A percentile compares a stretch with the other conserved stretches of the same genome.
Evolutionary conservation across 495 filamentous ascomycete genomes (phyloP).

Genomic region (Parachaetomium inaequale): DNA sequence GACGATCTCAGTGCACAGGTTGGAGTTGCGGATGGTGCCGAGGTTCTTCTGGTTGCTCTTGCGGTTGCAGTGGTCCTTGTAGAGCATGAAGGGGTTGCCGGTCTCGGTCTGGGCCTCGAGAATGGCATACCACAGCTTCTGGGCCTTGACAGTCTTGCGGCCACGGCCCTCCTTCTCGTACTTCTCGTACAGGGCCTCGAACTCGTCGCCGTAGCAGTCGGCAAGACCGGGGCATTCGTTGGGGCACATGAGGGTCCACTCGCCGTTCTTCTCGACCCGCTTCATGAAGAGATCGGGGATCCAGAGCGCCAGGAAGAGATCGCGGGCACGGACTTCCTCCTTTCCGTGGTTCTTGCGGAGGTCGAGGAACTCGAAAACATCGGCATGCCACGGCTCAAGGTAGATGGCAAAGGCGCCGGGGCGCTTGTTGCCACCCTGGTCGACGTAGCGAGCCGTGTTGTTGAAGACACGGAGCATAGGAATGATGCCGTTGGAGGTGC

Average conservation of each 20-base stretch:
- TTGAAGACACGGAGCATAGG: conserved; percentile 99
- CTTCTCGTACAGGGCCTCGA: conserved; percentile 89
- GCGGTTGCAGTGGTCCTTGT: conserved; percentile 96
- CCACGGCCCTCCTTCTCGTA: conserved; percentile 90
- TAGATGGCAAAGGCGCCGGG: conserved; percentile 98
- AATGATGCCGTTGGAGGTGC: conserved; percentile 93
- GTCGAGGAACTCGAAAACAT: conserved; percentile 96
- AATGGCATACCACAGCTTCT: conserved; percentile 99
- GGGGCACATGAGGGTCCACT: conserved; percentile 97
- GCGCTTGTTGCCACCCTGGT: conserved; percentile 98
- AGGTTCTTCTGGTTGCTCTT: conserved; percentile 99
- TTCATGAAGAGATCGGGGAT: conserved; percentile 99
- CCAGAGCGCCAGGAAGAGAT: conserved; percentile 97
- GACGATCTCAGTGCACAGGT: conserved; percentile 96
- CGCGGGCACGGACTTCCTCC: conserved; percentile 93
- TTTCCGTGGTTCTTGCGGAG: conserved; percentile 99
- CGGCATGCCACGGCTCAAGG: conserved; percentile 98
- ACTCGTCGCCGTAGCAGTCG: conserved; percentile 96
- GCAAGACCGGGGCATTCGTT: conserved; percentile 92
- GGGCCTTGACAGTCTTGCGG: conserved; percentile 86
- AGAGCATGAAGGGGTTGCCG: conserved; percentile 98
- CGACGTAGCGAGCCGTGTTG: conserved; percentile 97
- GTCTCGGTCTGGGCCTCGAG: conserved; percentile 98
- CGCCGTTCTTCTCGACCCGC: conserved; percentile 89
- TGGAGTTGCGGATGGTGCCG: conserved; percentile 95